phyloP scores from a whole-genome alignment of 2,329 filamentous ascomycete genomes.

The Elsinoe fawcettii region DNA sequence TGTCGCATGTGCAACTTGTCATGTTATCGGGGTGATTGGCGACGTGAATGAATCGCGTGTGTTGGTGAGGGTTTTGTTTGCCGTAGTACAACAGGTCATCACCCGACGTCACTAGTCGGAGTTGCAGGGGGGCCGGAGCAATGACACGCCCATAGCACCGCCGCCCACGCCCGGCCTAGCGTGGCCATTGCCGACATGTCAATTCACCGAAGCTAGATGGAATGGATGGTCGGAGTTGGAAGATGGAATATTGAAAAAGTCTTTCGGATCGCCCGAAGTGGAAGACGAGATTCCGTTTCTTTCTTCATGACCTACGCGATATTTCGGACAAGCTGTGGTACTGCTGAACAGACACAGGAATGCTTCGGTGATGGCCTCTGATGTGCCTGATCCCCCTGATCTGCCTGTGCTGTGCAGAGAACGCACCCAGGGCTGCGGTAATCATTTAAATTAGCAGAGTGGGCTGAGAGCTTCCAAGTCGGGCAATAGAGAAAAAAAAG shows the following conservation, averaged over 20 bases:
- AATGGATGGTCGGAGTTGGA: not conserved
- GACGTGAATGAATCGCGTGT: not conserved
- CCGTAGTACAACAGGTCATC: not conserved
- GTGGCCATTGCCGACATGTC: not conserved
- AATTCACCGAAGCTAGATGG: not conserved
- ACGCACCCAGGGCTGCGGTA: not conserved
- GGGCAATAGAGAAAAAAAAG: constrained; percentile 5
- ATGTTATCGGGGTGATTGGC: not conserved
- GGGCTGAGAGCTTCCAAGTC: constrained; percentile 11
- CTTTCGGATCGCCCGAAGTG: not conserved
- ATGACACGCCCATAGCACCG: not conserved
- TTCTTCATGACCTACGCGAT: not conserved
- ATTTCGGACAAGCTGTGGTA: not conserved
- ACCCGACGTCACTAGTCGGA: not conserved
- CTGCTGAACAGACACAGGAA: not conserved
- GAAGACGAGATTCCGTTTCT: not conserved
- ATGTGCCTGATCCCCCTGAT: not conserved
- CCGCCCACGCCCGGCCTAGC: not conserved
- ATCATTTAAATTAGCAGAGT: constrained; percentile 7
- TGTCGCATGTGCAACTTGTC: not conserved
- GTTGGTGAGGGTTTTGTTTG: not conserved
- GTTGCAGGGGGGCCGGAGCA: not conserved
- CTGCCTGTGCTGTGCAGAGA: not conserved
- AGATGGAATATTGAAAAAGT: not conserved
- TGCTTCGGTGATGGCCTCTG: not conserved